Percentiles rank a stretch among this genome's conserved stretches.
These are phyloP conservation scores for Phytophthora megakarya DNA, from an alignment of 352 stramenopile species.

Conservation along the genomic window DNA sequence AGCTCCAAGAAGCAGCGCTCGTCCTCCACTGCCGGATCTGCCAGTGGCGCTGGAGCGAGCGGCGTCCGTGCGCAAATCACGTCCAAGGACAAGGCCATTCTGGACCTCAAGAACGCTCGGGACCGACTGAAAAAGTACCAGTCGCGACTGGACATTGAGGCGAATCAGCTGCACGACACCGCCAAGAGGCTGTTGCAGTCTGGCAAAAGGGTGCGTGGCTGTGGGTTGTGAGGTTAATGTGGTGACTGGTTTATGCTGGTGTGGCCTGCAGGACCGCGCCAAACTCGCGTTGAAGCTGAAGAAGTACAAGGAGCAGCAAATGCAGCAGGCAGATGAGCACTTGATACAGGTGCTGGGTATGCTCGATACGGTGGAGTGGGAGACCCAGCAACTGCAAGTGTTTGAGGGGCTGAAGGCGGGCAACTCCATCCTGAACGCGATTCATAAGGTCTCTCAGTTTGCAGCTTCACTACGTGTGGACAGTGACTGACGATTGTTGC, in stretches of 20 bases:
- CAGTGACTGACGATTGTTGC: conserved; percentile 1
- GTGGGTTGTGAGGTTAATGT: not conserved
- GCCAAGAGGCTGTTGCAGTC: conserved; percentile 76
- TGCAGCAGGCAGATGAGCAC: conserved; percentile 85
- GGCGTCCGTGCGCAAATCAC: conserved; percentile 68
- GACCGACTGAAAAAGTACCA: conserved; percentile 89
- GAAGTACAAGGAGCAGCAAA: conserved; percentile 91
- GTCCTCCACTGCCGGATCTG: conserved; percentile 8
- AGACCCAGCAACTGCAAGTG: conserved; percentile 87
- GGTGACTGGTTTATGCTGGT: not conserved
- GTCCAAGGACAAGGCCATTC: conserved; percentile 87
- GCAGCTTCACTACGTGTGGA: not conserved
- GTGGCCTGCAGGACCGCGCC: conserved; percentile 64
- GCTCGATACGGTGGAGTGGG: conserved; percentile 90
- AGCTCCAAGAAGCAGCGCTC: conserved; percentile 55
- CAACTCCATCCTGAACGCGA: conserved; percentile 87
- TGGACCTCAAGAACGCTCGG: conserved; percentile 91
- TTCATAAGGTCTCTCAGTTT: conserved; percentile 66
- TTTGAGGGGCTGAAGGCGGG: conserved; percentile 89
- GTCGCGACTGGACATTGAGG: conserved; percentile 78
- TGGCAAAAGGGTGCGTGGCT: conserved; percentile 57
- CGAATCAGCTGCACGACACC: conserved; percentile 77
- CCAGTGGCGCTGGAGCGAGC: conserved; percentile 4
- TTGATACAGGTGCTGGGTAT: conserved; percentile 87
- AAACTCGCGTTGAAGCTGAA: conserved; percentile 89